phyloP scores from a whole-genome alignment of 2,329 filamentous ascomycete genomes.

The Diplodia corticola region DNA sequence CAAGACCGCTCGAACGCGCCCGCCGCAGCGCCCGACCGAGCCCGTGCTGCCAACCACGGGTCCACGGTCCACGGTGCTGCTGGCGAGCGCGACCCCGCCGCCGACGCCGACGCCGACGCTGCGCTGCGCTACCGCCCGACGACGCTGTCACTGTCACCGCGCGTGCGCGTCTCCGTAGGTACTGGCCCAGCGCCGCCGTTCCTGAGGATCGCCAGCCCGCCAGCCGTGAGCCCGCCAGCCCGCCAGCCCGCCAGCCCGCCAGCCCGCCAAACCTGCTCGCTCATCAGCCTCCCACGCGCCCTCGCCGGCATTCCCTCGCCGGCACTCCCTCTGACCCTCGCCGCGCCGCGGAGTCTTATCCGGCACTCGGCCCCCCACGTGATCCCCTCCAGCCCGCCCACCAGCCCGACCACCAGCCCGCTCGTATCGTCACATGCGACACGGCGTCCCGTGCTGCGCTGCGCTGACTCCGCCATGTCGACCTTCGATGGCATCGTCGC shows the following conservation, averaged over 20 bases:
- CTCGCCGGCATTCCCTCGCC: neutral
- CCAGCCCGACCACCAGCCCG: neutral
- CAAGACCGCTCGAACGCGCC: too few species aligned
- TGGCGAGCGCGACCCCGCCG: neutral
- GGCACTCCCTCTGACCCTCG: too few species aligned
- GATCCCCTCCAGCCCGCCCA: neutral
- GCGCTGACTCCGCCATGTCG: conserved; percentile 58
- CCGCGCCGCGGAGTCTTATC: neutral
- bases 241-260: too few species aligned
- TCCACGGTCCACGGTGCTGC: neutral
- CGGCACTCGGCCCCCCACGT: neutral
- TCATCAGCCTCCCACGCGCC: neutral
- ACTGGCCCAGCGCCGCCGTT: neutral
- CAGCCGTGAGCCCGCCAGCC: too few species aligned
- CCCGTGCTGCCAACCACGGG: neutral
- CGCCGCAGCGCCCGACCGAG: neutral
- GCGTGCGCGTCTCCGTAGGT: too few species aligned
- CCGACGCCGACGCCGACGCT: neutral
- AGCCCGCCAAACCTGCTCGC: neutral
- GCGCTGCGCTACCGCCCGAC: neutral
- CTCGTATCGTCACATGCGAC: conserved; percentile 20
- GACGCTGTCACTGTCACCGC: neutral
- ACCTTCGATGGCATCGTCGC: conserved; percentile 71
- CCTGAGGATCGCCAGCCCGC: conserved; percentile 13
- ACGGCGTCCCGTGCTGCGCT: conserved; percentile 5